phyloP scores from a whole-genome alignment of 2,329 filamentous ascomycete species.

The Diaporthe caulivora region DNA sequence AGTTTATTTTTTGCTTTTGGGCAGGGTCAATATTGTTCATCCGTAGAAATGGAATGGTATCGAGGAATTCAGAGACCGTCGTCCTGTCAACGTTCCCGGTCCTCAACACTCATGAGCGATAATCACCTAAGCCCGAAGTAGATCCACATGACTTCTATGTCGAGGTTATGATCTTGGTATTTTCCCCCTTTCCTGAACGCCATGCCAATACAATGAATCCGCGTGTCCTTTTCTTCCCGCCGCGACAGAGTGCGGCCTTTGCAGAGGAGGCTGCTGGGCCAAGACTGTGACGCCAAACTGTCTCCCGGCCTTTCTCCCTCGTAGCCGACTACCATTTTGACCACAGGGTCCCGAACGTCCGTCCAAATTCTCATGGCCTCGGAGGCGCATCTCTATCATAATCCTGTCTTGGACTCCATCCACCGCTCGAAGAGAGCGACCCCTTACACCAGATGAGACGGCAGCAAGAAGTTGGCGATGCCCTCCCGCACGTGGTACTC shows the following conservation, averaged over 20 bases:
- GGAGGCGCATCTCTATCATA: not conserved
- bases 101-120: not conserved
- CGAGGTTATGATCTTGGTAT: conserved; percentile 1
- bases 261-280: no score
- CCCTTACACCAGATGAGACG: conserved; percentile 83
- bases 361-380: not conserved
- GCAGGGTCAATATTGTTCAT: conserved; percentile 3
- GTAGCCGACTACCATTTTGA: not conserved
- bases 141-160: not conserved
- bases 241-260: no score
- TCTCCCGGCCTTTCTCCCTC: not conserved
- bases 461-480: conserved; percentile 95
- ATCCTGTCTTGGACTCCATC: not conserved
- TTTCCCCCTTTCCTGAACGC: conserved; percentile 35
- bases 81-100: not conserved
- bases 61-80: not conserved
- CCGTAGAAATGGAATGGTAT: conserved; percentile 13
- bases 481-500: conserved; percentile 96
- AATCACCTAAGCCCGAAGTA: not conserved
- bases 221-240: not conserved
- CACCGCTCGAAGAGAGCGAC: not conserved
- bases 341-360: not conserved
- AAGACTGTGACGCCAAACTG: not conserved
- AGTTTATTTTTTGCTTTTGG: conserved; percentile 20
- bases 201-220: conserved; percentile 29